phyloP scores from a whole-genome alignment of 2,329 filamentous ascomycete species.

The Fusarium pseudograminearum region DNA sequence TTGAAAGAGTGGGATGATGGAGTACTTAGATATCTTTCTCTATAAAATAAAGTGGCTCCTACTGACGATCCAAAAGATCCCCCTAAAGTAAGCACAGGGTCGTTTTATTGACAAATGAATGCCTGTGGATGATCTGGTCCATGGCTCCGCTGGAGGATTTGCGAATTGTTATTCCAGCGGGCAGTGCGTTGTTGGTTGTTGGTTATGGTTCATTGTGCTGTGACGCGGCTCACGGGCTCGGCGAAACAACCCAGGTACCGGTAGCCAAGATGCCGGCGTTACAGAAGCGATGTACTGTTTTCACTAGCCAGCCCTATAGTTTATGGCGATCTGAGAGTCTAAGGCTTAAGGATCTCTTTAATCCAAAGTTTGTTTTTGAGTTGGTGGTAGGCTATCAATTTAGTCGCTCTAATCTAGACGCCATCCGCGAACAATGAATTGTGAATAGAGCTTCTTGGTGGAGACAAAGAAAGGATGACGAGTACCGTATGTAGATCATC shows the following conservation, averaged over 20 bases:
- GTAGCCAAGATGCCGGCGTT: slow-evolving; percentile 3
- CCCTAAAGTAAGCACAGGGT: neutral
- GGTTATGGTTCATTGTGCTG: neutral
- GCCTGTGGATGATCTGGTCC: neutral
- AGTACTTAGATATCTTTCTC: neutral
- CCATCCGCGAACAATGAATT: neutral
- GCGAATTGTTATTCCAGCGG: neutral
- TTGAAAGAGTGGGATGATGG: neutral
- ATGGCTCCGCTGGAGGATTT: neutral
- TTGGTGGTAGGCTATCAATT: neutral
- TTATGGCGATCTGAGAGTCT: neutral
- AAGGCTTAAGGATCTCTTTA: neutral
- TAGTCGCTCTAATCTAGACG: neutral
- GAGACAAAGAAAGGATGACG: neutral
- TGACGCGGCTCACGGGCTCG: slow-evolving; percentile 2
- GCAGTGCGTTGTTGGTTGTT: slow-evolving; percentile 1
- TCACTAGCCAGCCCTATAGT: slow-evolving; percentile 5
- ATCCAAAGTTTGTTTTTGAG: neutral
- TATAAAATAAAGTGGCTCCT: neutral
- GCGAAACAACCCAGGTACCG: slow-evolving; percentile 1
- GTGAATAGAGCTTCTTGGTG: neutral
- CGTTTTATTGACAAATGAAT: neutral
- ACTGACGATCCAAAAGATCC: neutral
- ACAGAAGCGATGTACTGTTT: neutral
- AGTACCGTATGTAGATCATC: slow-evolving; percentile 8